Conservation (phyloP, 83 land plant genomes). For the Thuja plicata region DNA sequence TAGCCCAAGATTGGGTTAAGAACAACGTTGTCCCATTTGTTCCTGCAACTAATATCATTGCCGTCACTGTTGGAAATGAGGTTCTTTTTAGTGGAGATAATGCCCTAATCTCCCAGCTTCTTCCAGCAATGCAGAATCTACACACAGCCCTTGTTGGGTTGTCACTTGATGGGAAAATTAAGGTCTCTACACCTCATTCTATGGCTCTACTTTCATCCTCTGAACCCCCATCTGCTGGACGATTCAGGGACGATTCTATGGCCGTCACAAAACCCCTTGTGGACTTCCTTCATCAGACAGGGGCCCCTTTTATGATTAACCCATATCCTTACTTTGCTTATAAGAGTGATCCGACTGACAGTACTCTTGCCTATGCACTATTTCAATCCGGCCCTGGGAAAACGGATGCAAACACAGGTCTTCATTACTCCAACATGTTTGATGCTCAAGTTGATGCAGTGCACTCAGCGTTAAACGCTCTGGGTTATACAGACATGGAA, state of each 20-base stretch:
- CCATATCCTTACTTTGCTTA: slow-evolving; percentile 75
- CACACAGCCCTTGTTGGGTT: slow-evolving; percentile 36
- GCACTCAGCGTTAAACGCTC: slow-evolving; percentile 43
- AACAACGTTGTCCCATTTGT: slow-evolving; percentile 49
- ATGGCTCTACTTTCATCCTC: slow-evolving; percentile 51
- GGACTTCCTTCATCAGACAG: slow-evolving; percentile 43
- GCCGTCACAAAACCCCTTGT: slow-evolving; percentile 34
- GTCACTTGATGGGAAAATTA: slow-evolving; percentile 32
- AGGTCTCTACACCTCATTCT: slow-evolving; percentile 66
- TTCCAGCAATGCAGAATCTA: slow-evolving; percentile 72
- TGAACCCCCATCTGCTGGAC: slow-evolving; percentile 56
- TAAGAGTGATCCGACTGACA: slow-evolving; percentile 37
- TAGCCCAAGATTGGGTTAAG: slow-evolving; percentile 57
- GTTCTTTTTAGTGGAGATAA: slow-evolving; percentile 43
- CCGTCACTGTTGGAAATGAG: slow-evolving; percentile 72
- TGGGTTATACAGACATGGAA: slow-evolving; percentile 45
- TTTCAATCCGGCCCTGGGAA: slow-evolving; percentile 53
- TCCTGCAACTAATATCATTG: slow-evolving; percentile 55
- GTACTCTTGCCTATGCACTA: slow-evolving; percentile 59
- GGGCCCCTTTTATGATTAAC: slow-evolving; percentile 65
- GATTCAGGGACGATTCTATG: slow-evolving; percentile 24
- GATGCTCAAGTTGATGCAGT: slow-evolving; percentile 81
- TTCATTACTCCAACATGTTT: slow-evolving; percentile 67
- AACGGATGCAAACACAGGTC: slow-evolving; percentile 33
- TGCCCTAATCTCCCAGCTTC: slow-evolving; percentile 37